phyloP scores from a whole-genome alignment of 2,329 filamentous ascomycete species.

The Zymoseptoria passerinii region DNA sequence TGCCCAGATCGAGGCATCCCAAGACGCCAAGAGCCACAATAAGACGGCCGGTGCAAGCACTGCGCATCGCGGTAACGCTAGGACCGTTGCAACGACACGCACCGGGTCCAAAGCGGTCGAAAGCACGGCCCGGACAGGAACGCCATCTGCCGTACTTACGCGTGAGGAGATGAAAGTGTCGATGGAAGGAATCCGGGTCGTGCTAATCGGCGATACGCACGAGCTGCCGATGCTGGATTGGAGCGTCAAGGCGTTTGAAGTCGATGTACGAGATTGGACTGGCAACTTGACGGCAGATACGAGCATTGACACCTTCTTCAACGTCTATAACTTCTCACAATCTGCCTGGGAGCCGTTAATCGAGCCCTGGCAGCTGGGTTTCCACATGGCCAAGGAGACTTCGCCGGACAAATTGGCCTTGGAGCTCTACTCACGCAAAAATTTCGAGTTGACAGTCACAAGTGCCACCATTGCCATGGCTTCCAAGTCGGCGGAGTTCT shows the following conservation, averaged over 20 bases:
- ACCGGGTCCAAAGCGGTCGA: constrained; percentile 40
- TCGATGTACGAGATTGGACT: constrained; percentile 86
- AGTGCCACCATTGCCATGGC: constrained; percentile 87
- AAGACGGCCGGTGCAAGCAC: constrained; percentile 34
- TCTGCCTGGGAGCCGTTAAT: constrained; percentile 95
- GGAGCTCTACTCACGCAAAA: constrained; percentile 81
- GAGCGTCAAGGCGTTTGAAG: constrained; percentile 81
- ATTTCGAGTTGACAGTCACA: constrained; percentile 84
- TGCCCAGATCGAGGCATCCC: constrained; percentile 39
- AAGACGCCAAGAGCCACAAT: constrained; percentile 36
- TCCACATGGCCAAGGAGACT: constrained; percentile 74
- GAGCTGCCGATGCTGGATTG: constrained; percentile 92
- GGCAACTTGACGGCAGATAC: constrained; percentile 78
- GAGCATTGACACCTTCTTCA: constrained; percentile 86
- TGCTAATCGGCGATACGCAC: constrained; percentile 91
- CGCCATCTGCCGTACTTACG: constrained; percentile 48
- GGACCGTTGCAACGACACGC: constrained; percentile 35
- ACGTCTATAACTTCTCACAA: constrained; percentile 98
- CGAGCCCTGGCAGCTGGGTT: constrained; percentile 91
- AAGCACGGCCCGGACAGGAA: constrained; percentile 34
- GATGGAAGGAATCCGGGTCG: constrained; percentile 80
- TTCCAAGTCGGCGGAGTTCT: constrained; percentile 86
- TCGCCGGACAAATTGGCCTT: constrained; percentile 69
- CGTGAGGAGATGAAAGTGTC: constrained; percentile 77
- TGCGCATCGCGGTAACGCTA: neutral